phyloP scores from a whole-genome alignment of 2,329 filamentous ascomycete genomes.

The Xylariaceae sp. region DNA sequence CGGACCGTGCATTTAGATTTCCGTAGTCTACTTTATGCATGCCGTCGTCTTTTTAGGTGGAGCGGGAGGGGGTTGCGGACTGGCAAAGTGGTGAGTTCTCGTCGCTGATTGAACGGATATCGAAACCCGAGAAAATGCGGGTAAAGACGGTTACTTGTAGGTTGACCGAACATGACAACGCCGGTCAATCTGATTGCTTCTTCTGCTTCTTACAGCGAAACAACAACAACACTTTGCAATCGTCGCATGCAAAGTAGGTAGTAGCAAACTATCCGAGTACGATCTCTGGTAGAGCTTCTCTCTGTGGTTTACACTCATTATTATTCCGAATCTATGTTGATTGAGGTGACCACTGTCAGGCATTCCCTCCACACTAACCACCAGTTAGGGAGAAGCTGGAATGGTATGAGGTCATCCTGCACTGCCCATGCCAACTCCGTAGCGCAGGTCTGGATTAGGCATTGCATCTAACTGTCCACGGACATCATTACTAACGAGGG shows the following conservation, averaged over 20 bases:
- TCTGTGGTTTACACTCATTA: no score
- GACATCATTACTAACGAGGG: no score
- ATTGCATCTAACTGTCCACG: no score
- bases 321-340: neutral
- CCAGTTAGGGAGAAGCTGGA: neutral
- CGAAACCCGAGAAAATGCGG: neutral
- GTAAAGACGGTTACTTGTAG: neutral
- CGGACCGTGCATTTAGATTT: neutral
- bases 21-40: neutral
- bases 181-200: neutral
- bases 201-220: neutral
- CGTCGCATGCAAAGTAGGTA: no score
- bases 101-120: slow-evolving; percentile 4
- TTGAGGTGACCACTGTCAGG: neutral
- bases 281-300: no score
- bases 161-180: neutral
- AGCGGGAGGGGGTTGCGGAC: neutral
- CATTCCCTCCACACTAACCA: neutral
- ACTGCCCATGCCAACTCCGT: neutral
- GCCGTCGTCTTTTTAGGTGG: neutral
- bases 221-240: neutral
- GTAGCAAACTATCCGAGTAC: no score
- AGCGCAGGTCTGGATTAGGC: no score
- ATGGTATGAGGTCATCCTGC: neutral
- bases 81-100: neutral